These are phyloP conservation scores for Podaxis pistillaris DNA, from an alignment of 768 basidiomycete species.

Conservation along the genomic window DNA sequence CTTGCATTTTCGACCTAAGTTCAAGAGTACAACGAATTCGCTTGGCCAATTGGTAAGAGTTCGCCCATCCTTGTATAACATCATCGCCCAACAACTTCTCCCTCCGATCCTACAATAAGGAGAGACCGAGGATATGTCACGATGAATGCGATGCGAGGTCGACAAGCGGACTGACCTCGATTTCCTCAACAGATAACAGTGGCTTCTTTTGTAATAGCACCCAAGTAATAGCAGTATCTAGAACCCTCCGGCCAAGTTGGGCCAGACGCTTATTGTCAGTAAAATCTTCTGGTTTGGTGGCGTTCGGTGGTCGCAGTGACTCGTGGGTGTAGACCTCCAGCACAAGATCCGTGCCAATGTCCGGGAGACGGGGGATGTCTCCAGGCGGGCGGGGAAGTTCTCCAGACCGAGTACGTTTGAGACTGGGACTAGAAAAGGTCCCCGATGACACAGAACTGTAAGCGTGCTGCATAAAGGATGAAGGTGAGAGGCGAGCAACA, in stretches of 20 bases:
- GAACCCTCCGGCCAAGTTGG: conserved; percentile 45
- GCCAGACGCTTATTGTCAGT: conserved; percentile 59
- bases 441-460: conserved; percentile 1
- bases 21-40: conserved; percentile 47
- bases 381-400: conserved; percentile 12
- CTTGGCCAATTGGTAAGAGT: conserved; percentile 43
- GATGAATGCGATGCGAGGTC: neutral
- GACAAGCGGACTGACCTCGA: conserved; percentile 43
- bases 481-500: neutral
- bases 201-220: conserved; percentile 51
- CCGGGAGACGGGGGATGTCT: conserved; percentile 36
- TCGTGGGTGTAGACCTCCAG: conserved; percentile 72
- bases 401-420: conserved; percentile 25
- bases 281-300: conserved; percentile 35
- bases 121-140: conserved; percentile 14
- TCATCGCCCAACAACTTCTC: conserved; percentile 37
- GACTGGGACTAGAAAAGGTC: conserved; percentile 5
- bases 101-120: conserved; percentile 26
- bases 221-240: conserved; percentile 46
- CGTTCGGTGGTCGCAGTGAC: conserved; percentile 48
- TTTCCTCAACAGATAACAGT: conserved; percentile 42
- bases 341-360: conserved; percentile 46
- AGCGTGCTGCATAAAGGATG: conserved; percentile 6
- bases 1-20: conserved; percentile 25
- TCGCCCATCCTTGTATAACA: conserved; percentile 48